Evolutionary conservation across 1,284 basidiomycete genomes (phyloP), one percentile per base, ranked within the genome.

Genomic region (Leccinum holopus): DNA sequence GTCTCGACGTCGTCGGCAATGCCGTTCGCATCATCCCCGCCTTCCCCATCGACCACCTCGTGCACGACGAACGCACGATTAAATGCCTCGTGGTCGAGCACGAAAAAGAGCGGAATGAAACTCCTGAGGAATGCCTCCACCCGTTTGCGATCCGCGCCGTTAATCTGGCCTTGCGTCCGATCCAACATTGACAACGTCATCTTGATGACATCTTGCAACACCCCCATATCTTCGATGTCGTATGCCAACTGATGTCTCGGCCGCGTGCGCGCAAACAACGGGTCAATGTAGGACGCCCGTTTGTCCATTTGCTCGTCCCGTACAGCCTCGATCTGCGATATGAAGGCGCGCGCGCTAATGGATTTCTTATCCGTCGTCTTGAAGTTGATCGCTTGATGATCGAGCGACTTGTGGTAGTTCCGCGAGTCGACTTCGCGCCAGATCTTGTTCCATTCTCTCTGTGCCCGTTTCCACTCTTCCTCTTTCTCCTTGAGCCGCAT

Each of bases 391-490:
- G 89, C 92, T 75, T 97, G 95, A 75, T 97, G 94, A 75, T 98
- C 97, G 66, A 98, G 83, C 55, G 90, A 91, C 81, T 95, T 96
- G 77, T 88, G 86, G 75, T 94, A 98, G 79, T 98, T 98, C 68
- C 92, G 84, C 49, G 92, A 92, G 72, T 98, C 97, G 25, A 98
- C 94, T 79, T 98, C 97, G 60, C 96, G 82, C 97, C 97, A 99
- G 57, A 98, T 94, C 74, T 97, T 94, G 80, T 98, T 98, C 97
- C 97, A 99, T 78, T 98, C 97, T 65, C 95, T 80, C 76, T 98
- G 94, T n/a, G 95, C 96, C n/a, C 94, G 85, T 78, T 96, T 97
- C 97, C 97, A 99, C 75, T 98, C 96, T 68, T 96, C 95, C 75
- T 98, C 96, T 79, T 98, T 99, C 76, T 93, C 91, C 81, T 97